These are phyloP conservation scores for Coemansia sp. DNA, from an alignment of 192 early-diverging fungal genomes.

Conservation along the genomic window DNA sequence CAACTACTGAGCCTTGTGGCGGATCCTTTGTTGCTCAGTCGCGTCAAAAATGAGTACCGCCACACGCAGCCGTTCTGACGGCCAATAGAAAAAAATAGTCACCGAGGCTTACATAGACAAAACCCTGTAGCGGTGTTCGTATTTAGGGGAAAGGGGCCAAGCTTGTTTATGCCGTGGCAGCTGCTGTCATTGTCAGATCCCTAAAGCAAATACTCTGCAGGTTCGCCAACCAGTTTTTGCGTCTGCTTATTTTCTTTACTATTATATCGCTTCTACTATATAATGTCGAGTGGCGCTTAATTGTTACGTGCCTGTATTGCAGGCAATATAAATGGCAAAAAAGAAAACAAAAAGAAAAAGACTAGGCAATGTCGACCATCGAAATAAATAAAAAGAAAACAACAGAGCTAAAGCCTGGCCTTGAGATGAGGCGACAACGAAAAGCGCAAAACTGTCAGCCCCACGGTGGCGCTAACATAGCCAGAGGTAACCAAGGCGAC, in stretches of 20 bases:
- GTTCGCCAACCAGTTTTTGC: not conserved
- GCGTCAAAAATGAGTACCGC: too few relatives aligned
- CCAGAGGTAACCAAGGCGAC: constrained; percentile 29
- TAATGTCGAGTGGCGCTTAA: too few relatives aligned
- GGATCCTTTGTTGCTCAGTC: too few relatives aligned
- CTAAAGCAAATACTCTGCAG: not conserved
- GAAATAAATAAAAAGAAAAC: not conserved
- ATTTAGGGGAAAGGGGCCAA: not conserved
- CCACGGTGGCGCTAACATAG: constrained; percentile 40
- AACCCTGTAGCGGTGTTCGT: not conserved
- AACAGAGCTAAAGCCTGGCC: constrained; percentile 16
- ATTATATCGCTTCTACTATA: not conserved
- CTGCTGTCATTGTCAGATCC: not conserved
- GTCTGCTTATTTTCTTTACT: not conserved
- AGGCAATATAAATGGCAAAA: not conserved
- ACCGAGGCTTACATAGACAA: not conserved
- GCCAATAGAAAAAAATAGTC: not conserved
- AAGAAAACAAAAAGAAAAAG: constrained; percentile 1
- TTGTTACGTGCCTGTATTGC: not conserved
- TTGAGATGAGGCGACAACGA: constrained; percentile 49
- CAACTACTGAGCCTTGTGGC: too few relatives aligned
- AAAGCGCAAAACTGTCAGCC: constrained; percentile 41
- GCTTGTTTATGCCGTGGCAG: not conserved
- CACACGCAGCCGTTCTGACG: not conserved
- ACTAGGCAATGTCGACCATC: too few relatives aligned